phyloP scores from a whole-genome alignment of 129 eudicot species.

The Flaveria ramosissima region DNA sequence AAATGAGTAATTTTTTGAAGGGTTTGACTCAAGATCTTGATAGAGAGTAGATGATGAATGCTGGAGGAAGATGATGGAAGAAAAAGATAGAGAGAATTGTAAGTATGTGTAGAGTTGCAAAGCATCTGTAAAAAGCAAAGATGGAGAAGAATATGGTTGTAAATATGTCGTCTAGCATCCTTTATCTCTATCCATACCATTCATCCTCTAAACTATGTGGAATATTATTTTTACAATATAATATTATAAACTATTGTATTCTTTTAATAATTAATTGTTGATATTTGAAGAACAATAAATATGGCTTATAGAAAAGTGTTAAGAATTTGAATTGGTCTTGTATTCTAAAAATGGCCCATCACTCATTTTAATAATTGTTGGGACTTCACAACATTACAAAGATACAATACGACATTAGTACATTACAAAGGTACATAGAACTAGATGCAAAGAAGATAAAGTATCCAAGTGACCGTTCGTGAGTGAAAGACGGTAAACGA shows the following conservation, averaged over 20 bases:
- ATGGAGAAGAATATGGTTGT: constrained; percentile 76
- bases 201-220: constrained; percentile 28
- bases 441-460: not conserved
- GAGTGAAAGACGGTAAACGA: too few species aligned
- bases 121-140: constrained; percentile 59
- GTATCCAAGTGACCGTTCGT: not conserved
- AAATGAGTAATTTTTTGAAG: constrained; percentile 11
- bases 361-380: not conserved
- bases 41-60: constrained; percentile 22
- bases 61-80: constrained; percentile 23
- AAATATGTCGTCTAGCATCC: constrained; percentile 66
- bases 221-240: not conserved
- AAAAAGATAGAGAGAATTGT: constrained; percentile 8
- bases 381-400: not conserved
- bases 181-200: constrained; percentile 53
- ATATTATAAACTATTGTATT: not conserved
- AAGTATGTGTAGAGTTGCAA: constrained; percentile 23
- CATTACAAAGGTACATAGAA: not conserved
- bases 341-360: constrained; percentile 2
- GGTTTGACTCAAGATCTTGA: constrained; percentile 18
- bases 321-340: not conserved
- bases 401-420: not conserved
- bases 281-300: not conserved
- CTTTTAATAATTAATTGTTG: not conserved
- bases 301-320: not conserved